A percentile compares a stretch with the other conserved stretches of the same genome.
Conservation (phyloP, 2,329 filamentous ascomycete genomes). For the Arthrobotrys iridis region DNA sequence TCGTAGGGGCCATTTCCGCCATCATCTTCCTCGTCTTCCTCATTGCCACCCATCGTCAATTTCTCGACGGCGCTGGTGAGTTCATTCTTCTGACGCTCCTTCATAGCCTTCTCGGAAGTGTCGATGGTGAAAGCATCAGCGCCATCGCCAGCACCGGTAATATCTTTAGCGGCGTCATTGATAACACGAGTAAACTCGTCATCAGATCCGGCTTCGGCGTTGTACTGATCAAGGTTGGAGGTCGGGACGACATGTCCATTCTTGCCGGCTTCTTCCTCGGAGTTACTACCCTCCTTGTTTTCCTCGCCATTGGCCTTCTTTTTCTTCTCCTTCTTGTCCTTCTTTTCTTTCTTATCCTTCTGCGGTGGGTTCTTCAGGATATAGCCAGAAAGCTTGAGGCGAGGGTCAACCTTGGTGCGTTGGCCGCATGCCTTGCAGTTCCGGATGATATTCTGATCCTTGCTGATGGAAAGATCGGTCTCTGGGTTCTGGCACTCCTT, state of each 20-base stretch:
- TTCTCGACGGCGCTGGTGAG: slow-evolving; percentile 95
- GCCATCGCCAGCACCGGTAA: slow-evolving; percentile 68
- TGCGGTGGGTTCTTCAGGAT: slow-evolving; percentile 93
- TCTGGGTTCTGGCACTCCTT: slow-evolving; percentile 99
- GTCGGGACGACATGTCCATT: slow-evolving; percentile 65
- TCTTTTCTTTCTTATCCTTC: slow-evolving; percentile 93
- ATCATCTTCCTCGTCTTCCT: slow-evolving; percentile 79
- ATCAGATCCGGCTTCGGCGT: slow-evolving; percentile 78
- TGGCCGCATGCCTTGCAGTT: slow-evolving; percentile 99
- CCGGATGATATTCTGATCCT: slow-evolving; percentile 88
- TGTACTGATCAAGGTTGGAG: slow-evolving; percentile 65
- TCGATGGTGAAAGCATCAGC: slow-evolving; percentile 97
- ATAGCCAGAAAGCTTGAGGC: slow-evolving; percentile 95
- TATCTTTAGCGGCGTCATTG: slow-evolving; percentile 76
- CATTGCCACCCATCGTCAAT: slow-evolving; percentile 77
- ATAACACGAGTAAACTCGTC: slow-evolving; percentile 88
- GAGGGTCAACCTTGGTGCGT: slow-evolving; percentile 87
- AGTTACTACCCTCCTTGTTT: slow-evolving; percentile 61
- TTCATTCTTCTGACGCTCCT: slow-evolving; percentile 83
- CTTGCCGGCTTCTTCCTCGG: slow-evolving; percentile 70
- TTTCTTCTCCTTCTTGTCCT: slow-evolving; percentile 82
- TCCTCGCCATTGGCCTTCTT: slow-evolving; percentile 71
- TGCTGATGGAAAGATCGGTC: slow-evolving; percentile 87
- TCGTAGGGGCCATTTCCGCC: slow-evolving; percentile 86
- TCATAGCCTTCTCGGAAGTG: slow-evolving; percentile 93